Evolutionary conservation across 2,329 filamentous ascomycete genomes (phyloP).

Genomic region (Neophaeococcomyces mojaviensis): DNA sequence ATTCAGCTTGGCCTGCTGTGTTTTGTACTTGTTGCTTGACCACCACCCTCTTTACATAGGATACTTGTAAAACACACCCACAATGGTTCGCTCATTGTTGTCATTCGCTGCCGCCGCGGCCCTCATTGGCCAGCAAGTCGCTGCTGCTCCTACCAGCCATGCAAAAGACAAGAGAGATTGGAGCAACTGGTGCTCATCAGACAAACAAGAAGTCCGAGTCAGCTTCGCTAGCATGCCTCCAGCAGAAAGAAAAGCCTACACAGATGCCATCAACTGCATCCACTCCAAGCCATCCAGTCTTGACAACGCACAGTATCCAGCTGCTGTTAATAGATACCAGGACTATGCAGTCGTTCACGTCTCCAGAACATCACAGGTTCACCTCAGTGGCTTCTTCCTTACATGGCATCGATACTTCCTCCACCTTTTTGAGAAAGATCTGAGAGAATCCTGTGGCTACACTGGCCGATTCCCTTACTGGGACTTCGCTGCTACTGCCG

Average conservation of each 20-base stretch:
- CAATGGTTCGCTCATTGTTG: constrained; percentile 15
- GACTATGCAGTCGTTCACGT: constrained; percentile 37
- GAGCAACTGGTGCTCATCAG: constrained; percentile 1
- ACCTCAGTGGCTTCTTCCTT: constrained; percentile 33
- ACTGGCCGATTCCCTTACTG: constrained; percentile 38
- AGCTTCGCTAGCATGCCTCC: constrained; percentile 20
- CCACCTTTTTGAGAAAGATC: constrained; percentile 36
- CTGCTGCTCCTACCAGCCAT: neutral
- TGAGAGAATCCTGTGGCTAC: constrained; percentile 40
- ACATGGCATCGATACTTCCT: constrained; percentile 41
- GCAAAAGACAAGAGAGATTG: constrained; percentile 2
- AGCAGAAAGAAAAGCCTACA: constrained; percentile 27
- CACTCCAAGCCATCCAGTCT: constrained; percentile 27
- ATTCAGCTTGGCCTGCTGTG: too few species aligned
- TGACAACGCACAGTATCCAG: constrained; percentile 24
- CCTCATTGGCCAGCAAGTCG: constrained; percentile 6
- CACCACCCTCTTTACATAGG: too few species aligned
- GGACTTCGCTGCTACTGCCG: constrained; percentile 29
- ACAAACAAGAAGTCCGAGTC: constrained; percentile 14
- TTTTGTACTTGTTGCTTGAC: too few species aligned
- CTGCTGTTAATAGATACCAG: constrained; percentile 30
- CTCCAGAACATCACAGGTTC: constrained; percentile 30
- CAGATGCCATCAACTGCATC: constrained; percentile 33
- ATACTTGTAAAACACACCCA: neutral
- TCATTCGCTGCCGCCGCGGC: constrained; percentile 13